These are phyloP conservation scores for Sporothrix phasma DNA, from an alignment of 2,329 filamentous ascomycete genomes.

Conservation along the genomic window DNA sequence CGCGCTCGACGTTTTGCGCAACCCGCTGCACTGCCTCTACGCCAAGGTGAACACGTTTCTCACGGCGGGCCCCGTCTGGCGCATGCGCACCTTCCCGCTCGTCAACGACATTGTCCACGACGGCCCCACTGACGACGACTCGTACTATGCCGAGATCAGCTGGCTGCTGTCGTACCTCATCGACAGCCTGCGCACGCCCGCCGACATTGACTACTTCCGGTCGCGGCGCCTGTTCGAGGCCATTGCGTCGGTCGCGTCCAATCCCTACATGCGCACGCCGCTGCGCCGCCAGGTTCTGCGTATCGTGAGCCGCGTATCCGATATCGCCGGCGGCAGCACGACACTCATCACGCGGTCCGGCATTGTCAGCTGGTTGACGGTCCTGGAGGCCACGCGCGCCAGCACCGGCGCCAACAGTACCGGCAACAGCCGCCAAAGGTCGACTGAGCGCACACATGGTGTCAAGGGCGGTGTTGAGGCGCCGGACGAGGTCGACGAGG, in stretches of 20 bases:
- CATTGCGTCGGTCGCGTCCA: slow-evolving; percentile 57
- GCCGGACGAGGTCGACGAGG: slow-evolving; percentile 29
- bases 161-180: slow-evolving; percentile 68
- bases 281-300: slow-evolving; percentile 49
- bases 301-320: slow-evolving; percentile 58
- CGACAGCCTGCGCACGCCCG: slow-evolving; percentile 50
- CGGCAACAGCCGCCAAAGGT: too few species aligned
- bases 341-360: slow-evolving; percentile 73
- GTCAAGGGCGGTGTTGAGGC: slow-evolving; percentile 13
- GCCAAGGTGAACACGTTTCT: slow-evolving; percentile 79
- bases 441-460: neutral
- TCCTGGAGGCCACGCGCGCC: slow-evolving; percentile 35
- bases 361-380: slow-evolving; percentile 63
- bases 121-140: slow-evolving; percentile 62
- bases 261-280: slow-evolving; percentile 50
- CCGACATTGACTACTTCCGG: slow-evolving; percentile 52
- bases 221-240: slow-evolving; percentile 63
- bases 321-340: slow-evolving; percentile 61
- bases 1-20: slow-evolving; percentile 58
- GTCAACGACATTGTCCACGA: slow-evolving; percentile 52
- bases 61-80: slow-evolving; percentile 68
- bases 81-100: slow-evolving; percentile 57
- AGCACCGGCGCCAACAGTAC: neutral
- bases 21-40: slow-evolving; percentile 75
- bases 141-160: slow-evolving; percentile 59